phyloP scores from a whole-genome alignment of 2,329 filamentous ascomycete species.

The Cercospora sesami region DNA sequence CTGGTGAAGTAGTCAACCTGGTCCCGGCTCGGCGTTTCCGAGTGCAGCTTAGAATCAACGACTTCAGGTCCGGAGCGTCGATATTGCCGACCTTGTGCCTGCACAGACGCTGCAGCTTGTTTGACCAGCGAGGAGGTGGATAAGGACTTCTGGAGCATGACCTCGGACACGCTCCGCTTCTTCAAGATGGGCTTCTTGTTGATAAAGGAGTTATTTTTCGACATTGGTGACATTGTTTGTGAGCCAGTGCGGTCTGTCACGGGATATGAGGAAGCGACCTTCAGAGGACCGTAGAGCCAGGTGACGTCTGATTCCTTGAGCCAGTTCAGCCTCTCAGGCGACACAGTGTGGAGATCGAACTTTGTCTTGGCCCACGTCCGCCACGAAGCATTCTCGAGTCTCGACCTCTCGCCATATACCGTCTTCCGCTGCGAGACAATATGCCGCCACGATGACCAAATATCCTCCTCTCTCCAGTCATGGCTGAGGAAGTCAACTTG shows the following conservation, averaged over 20 bases:
- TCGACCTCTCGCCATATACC: slow-evolving; percentile 75
- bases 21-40: slow-evolving; percentile 60
- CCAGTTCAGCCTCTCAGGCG: slow-evolving; percentile 92
- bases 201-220: slow-evolving; percentile 66
- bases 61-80: slow-evolving; percentile 62
- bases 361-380: slow-evolving; percentile 94
- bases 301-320: slow-evolving; percentile 96
- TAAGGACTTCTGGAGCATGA: slow-evolving; percentile 86
- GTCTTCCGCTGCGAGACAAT: slow-evolving; percentile 72
- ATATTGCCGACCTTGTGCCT: slow-evolving; percentile 67
- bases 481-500: slow-evolving; percentile 97
- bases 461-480: slow-evolving; percentile 91
- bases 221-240: slow-evolving; percentile 56
- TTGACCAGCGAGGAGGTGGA: slow-evolving; percentile 87
- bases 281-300: slow-evolving; percentile 92
- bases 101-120: slow-evolving; percentile 81
- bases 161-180: slow-evolving; percentile 92
- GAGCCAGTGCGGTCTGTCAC: slow-evolving; percentile 47
- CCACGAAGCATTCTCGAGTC: slow-evolving; percentile 96
- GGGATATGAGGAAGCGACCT: slow-evolving; percentile 64
- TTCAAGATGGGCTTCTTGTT: slow-evolving; percentile 92
- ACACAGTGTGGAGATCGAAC: slow-evolving; percentile 80
- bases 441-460: slow-evolving; percentile 96
- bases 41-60: slow-evolving; percentile 63
- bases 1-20: slow-evolving; percentile 63